A percentile compares a stretch with the other conserved stretches of the same genome.
Evolutionary conservation across 495 filamentous ascomycete species (phyloP).

Genomic region (Trichoderma reesei): DNA sequence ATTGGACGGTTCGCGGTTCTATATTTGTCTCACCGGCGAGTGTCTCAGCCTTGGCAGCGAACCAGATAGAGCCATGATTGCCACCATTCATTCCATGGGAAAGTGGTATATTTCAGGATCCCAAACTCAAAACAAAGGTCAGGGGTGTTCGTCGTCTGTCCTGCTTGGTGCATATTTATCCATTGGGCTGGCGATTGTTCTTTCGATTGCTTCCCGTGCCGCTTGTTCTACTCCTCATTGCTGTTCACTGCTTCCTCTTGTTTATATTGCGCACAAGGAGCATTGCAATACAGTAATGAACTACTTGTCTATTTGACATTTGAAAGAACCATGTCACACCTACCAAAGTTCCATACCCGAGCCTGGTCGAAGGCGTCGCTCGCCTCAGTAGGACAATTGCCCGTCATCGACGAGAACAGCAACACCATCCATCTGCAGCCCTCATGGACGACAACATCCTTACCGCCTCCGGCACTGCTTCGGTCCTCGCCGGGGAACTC

Average conservation of each 20-base stretch:
- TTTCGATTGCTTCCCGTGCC: not conserved
- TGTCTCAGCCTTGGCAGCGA: not conserved
- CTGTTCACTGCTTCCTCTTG: not conserved
- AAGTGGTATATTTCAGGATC: not conserved
- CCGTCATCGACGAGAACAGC: constrained; percentile 10
- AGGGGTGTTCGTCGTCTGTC: too few species aligned
- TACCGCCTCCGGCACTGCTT: not conserved
- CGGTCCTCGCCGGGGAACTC: not conserved
- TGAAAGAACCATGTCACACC: not conserved
- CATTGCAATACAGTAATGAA: not conserved
- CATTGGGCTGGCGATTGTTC: not conserved
- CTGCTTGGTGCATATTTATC: too few species aligned
- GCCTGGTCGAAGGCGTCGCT: not conserved
- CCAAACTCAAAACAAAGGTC: too few species aligned
- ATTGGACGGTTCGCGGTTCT: too few species aligned
- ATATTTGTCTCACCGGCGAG: not conserved
- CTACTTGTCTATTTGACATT: not conserved
- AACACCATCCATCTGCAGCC: not conserved
- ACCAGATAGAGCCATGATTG: too few species aligned
- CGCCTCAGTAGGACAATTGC: constrained; percentile 7
- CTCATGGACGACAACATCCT: not conserved
- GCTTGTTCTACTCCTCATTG: not conserved
- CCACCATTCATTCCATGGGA: not conserved
- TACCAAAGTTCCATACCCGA: not conserved
- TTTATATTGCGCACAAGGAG: not conserved